Conservation (phyloP, 768 basidiomycete species). For the Suillus spraguei region DNA sequence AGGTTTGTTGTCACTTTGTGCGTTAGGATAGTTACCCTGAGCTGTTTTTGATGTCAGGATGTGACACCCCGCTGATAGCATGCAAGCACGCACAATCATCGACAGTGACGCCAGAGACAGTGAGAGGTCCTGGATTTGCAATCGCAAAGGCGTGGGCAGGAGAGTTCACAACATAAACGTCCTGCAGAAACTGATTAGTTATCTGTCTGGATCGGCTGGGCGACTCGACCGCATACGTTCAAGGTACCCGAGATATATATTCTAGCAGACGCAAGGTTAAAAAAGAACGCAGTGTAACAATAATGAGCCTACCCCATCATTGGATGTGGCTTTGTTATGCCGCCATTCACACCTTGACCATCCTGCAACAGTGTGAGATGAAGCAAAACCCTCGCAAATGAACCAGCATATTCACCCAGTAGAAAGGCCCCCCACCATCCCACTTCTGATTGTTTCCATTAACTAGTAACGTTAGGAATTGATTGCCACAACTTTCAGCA, state of each 20-base stretch:
- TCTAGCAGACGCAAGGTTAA: constrained; percentile 23
- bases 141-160: constrained; percentile 39
- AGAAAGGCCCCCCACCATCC: constrained; percentile 45
- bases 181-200: constrained; percentile 21
- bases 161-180: constrained; percentile 41
- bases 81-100: constrained; percentile 53
- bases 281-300: neutral
- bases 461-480: constrained; percentile 18
- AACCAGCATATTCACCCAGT: constrained; percentile 38
- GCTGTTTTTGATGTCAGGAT: constrained; percentile 36
- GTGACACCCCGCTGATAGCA: neutral
- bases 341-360: constrained; percentile 21
- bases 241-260: constrained; percentile 44
- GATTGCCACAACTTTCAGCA: neutral
- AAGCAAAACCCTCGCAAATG: neutral
- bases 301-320: constrained; percentile 41
- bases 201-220: neutral
- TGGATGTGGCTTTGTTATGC: constrained; percentile 31
- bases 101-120: constrained; percentile 50
- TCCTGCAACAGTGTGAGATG: constrained; percentile 23
- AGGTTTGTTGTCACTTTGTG: constrained; percentile 47
- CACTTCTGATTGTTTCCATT: constrained; percentile 45
- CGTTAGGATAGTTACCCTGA: constrained; percentile 52
- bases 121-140: constrained; percentile 29
- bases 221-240: constrained; percentile 25